Base-by-base conservation (phyloP, 2,329 filamentous ascomycete species). In the Ampelomyces quisqualis region DNA sequence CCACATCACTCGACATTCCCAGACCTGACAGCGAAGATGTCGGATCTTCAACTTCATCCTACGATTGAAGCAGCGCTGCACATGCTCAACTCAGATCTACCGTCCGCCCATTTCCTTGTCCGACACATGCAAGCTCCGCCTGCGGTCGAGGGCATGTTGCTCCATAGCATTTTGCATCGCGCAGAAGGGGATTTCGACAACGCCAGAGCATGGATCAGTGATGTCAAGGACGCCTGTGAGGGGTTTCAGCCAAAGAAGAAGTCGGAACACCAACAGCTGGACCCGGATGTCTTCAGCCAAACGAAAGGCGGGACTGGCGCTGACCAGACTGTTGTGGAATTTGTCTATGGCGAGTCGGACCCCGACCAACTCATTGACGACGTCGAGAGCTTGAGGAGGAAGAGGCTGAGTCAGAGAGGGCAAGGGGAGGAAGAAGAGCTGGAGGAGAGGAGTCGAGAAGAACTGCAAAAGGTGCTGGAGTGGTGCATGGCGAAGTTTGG, bases 161-260 rank as follows among this genome's bases (percentile, higher is more conserved):
- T 77, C 2, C 76, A 78, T 46, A 70, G 71, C 3, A 71, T 79
- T 10, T 53, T 79, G 45, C 75, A 78, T 42, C 64, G 74, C 1
- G 65, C 76, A 18, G 76, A 78, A 55, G 75, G 75, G 3, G 75
- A 78, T 40, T 70, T 74, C 37, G 60, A 70, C 17, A 77, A 78
- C 46, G 69, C 73, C 5, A 53, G 72, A 22, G 69, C 70, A 0
- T 78, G 75, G 76, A 72, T 76, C 38, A 49, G 60, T 1, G 71
- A 77, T 53, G 72, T 78, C 8, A 34, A 26, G 4, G 61, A 52
- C 40, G 47, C 26, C 52, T 69, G 34, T 69, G 70, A 69, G 43
- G 58, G 58, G 8, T 64, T 34, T 10, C 40, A 35, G 34, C 58
- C 62, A 17, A 64, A 64, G 38, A 43, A 43, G 30, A 47, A 45